phyloP scores from a whole-genome alignment of 805 yeast species.

The Pichia heedii region DNA sequence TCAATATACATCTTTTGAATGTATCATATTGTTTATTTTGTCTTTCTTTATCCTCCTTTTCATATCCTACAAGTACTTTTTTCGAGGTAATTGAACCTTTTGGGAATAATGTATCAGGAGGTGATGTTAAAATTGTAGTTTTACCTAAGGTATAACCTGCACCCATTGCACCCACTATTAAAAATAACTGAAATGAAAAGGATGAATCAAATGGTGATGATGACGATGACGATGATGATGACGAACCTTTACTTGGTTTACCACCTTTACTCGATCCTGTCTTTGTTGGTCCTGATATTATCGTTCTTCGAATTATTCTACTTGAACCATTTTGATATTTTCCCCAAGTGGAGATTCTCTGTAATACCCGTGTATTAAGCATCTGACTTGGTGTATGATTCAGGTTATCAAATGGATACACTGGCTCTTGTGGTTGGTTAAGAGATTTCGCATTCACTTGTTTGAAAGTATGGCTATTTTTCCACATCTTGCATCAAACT shows the following conservation, averaged over 20 bases:
- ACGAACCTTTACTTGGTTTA: background rate
- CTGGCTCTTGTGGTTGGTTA: no score
- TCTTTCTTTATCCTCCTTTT: constrained; percentile 8
- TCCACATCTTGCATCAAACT: no score
- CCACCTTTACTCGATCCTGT: background rate
- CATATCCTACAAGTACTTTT: constrained; percentile 13
- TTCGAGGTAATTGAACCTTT: constrained; percentile 17
- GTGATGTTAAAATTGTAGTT: constrained; percentile 15
- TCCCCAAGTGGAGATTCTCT: no score
- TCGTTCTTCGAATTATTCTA: background rate
- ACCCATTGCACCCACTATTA: constrained; percentile 26
- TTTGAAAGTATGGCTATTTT: no score
- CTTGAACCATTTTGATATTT: no score
- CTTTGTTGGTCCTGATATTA: constrained; percentile 6
- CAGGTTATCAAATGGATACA: no score
- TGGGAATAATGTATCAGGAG: constrained; percentile 25
- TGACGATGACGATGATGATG: background rate
- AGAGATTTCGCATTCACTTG: no score
- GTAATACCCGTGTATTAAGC: no score
- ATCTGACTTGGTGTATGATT: no score
- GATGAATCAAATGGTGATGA: constrained; percentile 17
- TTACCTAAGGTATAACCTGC: constrained; percentile 27
- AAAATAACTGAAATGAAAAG: constrained; percentile 20
- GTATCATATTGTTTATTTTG: constrained; percentile 13
- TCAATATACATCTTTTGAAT: constrained; percentile 21